phyloP scores from a whole-genome alignment of 2,329 filamentous ascomycete genomes.

The Colletotrichum tamarilloi region DNA sequence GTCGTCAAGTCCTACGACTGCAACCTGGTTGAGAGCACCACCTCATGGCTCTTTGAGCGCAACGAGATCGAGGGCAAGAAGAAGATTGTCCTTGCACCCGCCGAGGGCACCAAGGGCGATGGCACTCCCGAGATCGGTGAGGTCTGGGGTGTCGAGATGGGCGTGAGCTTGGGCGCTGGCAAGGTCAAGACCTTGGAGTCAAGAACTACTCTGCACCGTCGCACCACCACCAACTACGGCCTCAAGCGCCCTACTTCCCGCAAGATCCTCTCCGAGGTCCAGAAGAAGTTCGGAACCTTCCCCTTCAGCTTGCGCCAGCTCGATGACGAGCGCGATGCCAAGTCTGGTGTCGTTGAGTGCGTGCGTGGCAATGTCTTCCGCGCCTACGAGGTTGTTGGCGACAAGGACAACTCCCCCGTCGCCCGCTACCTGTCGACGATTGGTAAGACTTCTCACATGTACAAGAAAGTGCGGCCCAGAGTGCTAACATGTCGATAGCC shows the following conservation, averaged over 20 bases:
- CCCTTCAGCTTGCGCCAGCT: conserved; percentile 98
- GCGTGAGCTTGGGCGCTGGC: conserved; percentile 88
- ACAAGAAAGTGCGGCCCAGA: background rate
- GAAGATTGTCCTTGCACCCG: conserved; percentile 94
- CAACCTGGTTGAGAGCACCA: conserved; percentile 96
- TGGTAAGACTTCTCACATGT: conserved; percentile 71
- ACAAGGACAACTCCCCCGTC: conserved; percentile 89
- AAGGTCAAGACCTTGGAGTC: conserved; percentile 95
- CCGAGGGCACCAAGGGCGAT: conserved; percentile 90
- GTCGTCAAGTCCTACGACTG: conserved; percentile 90
- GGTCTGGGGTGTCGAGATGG: conserved; percentile 98
- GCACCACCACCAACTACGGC: conserved; percentile 90
- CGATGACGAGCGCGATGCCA: conserved; percentile 96
- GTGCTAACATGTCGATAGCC: conserved; percentile 62
- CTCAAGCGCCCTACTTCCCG: conserved; percentile 95
- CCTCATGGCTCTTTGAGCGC: conserved; percentile 94
- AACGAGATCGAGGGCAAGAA: conserved; percentile 98
- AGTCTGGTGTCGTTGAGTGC: conserved; percentile 94
- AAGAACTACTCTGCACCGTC: conserved; percentile 90
- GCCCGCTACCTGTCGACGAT: conserved; percentile 90
- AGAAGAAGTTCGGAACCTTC: conserved; percentile 98
- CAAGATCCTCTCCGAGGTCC: conserved; percentile 91
- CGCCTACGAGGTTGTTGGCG: conserved; percentile 95
- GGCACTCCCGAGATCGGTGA: conserved; percentile 89
- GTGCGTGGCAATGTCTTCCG: conserved; percentile 92